Conservation (phyloP, 306 rosid genomes). For the Cyamopsis tetragonoloba region DNA sequence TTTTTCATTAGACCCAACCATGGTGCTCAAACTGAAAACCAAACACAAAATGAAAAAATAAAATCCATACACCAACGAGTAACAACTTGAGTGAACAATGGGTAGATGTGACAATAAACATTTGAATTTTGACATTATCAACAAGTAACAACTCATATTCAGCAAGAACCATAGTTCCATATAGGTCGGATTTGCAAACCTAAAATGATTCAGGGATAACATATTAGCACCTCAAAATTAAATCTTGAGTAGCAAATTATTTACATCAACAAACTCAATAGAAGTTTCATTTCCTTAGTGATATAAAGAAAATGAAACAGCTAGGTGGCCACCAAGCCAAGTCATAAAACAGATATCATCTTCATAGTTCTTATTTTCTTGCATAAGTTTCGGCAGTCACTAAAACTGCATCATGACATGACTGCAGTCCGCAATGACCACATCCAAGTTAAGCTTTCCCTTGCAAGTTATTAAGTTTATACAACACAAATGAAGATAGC, state of each 20-base stretch:
- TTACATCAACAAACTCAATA: not conserved
- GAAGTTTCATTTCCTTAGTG: not conserved
- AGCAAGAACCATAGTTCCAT: not conserved
- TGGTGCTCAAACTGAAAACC: no score
- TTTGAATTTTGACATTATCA: not conserved
- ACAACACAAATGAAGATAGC: not conserved
- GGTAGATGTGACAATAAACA: not conserved
- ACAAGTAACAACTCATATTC: not conserved
- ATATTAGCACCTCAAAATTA: not conserved
- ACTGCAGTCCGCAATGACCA: no score
- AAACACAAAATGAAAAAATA: conserved; percentile 10
- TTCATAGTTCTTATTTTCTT: not conserved
- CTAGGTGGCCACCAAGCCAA: not conserved
- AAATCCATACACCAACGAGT: not conserved
- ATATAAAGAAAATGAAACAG: conserved; percentile 12
- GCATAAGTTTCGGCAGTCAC: no score
- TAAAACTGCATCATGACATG: no score
- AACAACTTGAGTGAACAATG: not conserved
- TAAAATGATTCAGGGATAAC: not conserved
- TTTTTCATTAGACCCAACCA: no score
- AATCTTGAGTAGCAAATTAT: not conserved
- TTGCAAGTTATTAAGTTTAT: not conserved
- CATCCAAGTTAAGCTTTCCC: no score
- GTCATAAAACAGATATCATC: not conserved
- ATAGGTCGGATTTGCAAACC: not conserved